Evolutionary conservation across 202 grass and related monocot species (phyloP).

Genomic region (Setaria viridis): DNA sequence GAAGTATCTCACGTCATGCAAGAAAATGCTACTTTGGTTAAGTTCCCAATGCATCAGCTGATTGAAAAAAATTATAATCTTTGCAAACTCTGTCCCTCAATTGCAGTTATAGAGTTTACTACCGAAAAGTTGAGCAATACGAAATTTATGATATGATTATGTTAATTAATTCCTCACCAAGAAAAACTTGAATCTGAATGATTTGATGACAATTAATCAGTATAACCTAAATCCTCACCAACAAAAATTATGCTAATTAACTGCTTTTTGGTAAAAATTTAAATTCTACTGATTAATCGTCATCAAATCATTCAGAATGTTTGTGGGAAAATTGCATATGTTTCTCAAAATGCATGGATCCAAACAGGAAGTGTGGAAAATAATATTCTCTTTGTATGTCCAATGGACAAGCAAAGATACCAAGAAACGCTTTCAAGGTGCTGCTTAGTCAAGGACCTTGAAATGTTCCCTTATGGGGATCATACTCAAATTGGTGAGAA

Average conservation of each 20-base stretch:
- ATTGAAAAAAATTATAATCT: slow-evolving; percentile 5
- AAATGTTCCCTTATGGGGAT: slow-evolving; percentile 77
- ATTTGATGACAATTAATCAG: too few relatives aligned
- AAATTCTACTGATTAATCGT: neutral
- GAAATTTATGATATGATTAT: neutral
- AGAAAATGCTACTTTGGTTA: neutral
- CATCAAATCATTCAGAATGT: slow-evolving; percentile 64
- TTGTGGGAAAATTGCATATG: slow-evolving; percentile 80
- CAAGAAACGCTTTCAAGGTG: slow-evolving; percentile 71
- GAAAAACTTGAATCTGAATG: neutral
- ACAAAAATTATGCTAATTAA: neutral
- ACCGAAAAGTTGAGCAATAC: slow-evolving; percentile 6
- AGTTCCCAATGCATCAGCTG: slow-evolving; percentile 54
- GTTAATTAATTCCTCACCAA: neutral
- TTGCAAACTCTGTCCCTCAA: neutral
- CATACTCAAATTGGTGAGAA: slow-evolving; percentile 90
- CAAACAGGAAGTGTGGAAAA: slow-evolving; percentile 86
- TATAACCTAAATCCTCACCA: too few relatives aligned
- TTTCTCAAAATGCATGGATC: slow-evolving; percentile 95
- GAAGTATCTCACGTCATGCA: neutral
- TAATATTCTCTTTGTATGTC: slow-evolving; percentile 91
- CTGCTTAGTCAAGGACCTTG: slow-evolving; percentile 80
- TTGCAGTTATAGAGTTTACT: slow-evolving; percentile 2
- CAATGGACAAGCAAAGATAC: slow-evolving; percentile 71
- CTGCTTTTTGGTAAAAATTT: neutral